Evolutionary conservation across 2,329 filamentous ascomycete species (phyloP).

Genomic region (Penicillium sp.): DNA sequence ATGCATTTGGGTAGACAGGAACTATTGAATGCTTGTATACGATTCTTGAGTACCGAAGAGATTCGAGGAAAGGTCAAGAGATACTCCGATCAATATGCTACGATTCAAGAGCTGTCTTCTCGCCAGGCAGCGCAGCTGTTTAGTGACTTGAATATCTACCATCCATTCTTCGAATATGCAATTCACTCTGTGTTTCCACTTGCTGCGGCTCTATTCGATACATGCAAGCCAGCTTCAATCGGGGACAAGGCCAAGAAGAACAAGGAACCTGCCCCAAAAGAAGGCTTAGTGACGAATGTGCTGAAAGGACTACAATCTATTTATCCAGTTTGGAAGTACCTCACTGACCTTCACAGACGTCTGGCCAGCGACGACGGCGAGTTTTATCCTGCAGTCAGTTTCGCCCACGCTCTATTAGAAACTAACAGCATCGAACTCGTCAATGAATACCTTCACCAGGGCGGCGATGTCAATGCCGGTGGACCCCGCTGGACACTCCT

Average conservation of each 20-base stretch:
- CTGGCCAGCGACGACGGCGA: neutral
- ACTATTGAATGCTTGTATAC: neutral
- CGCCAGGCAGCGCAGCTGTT: neutral
- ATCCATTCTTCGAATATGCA: neutral
- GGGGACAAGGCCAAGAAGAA: too few species aligned
- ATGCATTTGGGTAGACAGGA: neutral
- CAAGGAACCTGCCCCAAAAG: neutral
- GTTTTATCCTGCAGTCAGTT: neutral
- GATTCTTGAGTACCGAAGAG: neutral
- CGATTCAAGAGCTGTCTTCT: neutral
- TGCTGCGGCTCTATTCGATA: neutral
- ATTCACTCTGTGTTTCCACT: neutral
- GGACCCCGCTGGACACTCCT: neutral
- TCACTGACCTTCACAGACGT: neutral
- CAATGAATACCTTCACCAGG: neutral
- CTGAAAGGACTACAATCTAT: neutral
- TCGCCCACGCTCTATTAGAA: neutral
- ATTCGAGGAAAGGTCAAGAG: neutral
- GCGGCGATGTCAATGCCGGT: neutral
- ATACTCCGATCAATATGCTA: neutral
- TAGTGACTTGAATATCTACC: neutral
- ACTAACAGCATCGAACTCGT: neutral
- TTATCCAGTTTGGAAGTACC: neutral
- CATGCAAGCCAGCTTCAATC: neutral
- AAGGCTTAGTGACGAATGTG: neutral